Percentiles rank a stretch among this genome's conserved stretches.
Conservation (phyloP, 441 rosid species). For the Flueggea neowawraea region DNA sequence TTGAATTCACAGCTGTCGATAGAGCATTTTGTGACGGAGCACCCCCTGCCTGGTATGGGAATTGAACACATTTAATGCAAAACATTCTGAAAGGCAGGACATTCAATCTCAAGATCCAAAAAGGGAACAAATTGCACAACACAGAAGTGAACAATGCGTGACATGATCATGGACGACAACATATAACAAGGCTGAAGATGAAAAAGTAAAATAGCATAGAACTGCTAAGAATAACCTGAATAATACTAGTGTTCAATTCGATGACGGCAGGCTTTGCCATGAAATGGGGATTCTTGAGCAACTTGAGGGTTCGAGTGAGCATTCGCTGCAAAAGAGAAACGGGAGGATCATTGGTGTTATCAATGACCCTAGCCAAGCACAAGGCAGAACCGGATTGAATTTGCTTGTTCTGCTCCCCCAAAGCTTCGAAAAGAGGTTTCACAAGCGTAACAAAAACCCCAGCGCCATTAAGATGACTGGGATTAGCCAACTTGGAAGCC, state of each 20-base stretch:
- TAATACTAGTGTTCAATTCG: constrained; percentile 71
- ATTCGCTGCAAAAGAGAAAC: constrained; percentile 66
- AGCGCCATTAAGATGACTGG: constrained; percentile 36
- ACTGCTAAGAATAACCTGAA: constrained; percentile 39
- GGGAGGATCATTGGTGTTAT: constrained; percentile 58
- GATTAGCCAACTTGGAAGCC: constrained; percentile 31
- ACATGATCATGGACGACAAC: too few relatives aligned
- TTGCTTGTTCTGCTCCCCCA: constrained; percentile 90
- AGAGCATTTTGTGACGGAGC: constrained; percentile 57
- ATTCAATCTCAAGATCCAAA: too few relatives aligned
- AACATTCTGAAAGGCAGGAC: too few relatives aligned
- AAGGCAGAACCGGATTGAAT: constrained; percentile 83
- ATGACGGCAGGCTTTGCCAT: constrained; percentile 83
- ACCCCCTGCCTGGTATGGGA: constrained; percentile 78
- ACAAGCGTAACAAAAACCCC: constrained; percentile 58
- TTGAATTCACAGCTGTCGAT: constrained; percentile 60
- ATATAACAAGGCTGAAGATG: too few relatives aligned
- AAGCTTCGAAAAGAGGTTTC: constrained; percentile 84
- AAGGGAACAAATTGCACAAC: too few relatives aligned
- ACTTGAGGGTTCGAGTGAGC: constrained; percentile 62
- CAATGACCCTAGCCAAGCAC: constrained; percentile 81
- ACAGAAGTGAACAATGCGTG: too few relatives aligned
- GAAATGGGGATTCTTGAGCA: constrained; percentile 82
- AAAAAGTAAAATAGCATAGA: background rate
- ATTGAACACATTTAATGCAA: background rate